Conservation (phyloP, 2,329 filamentous ascomycete species). For the Beauveria brongniartii region DNA sequence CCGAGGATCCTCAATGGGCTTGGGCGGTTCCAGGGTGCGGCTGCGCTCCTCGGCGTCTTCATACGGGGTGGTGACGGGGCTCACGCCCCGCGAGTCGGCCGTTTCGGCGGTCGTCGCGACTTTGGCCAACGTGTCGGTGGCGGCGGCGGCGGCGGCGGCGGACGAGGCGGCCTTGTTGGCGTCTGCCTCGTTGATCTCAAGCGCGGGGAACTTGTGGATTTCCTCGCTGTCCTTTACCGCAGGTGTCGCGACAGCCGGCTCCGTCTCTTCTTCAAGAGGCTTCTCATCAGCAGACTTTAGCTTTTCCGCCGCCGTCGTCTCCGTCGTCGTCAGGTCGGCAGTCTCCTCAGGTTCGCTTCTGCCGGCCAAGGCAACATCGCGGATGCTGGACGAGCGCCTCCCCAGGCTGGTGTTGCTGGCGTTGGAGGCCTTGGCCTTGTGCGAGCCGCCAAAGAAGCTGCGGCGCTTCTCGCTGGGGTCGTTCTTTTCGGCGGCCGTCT, state of each 20-base stretch:
- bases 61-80: constrained; percentile 33
- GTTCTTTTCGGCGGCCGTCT: constrained; percentile 17
- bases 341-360: constrained; percentile 19
- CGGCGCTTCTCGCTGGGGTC: constrained; percentile 22
- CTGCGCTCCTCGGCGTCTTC: constrained; percentile 32
- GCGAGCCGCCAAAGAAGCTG: constrained; percentile 44
- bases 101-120: background rate
- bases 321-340: constrained; percentile 16
- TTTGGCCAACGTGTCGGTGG: no score
- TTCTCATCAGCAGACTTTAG: no score
- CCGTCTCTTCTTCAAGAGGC: no score
- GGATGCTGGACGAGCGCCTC: constrained; percentile 33
- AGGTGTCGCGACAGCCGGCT: background rate
- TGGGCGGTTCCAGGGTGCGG: constrained; percentile 14
- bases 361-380: constrained; percentile 39
- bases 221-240: background rate
- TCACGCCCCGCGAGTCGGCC: constrained; percentile 28
- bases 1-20: constrained; percentile 30
- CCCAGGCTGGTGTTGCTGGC: constrained; percentile 37
- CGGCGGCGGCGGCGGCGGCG: background rate
- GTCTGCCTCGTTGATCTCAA: constrained; percentile 24
- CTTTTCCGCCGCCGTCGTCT: no score
- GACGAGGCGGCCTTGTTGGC: background rate
- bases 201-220: background rate
- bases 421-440: constrained; percentile 27